Evolutionary conservation across 352 stramenopile genomes (phyloP).

Genomic region (Achlya hypogyna): DNA sequence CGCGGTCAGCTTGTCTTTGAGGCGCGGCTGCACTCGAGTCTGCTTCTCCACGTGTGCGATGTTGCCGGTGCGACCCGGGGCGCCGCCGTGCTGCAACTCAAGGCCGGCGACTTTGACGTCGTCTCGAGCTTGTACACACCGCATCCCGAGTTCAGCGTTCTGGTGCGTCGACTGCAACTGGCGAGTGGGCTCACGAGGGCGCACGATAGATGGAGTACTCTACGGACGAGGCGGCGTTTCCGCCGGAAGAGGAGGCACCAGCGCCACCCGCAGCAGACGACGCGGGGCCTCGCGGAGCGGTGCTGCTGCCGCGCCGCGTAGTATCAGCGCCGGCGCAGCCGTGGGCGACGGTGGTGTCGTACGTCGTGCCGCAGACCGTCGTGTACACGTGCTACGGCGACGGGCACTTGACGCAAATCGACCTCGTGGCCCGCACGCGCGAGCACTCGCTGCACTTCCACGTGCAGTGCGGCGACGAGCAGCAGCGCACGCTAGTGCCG

Average conservation of each 20-base stretch:
- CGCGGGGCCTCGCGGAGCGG: not conserved
- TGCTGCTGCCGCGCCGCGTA: not conserved
- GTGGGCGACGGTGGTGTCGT: not conserved
- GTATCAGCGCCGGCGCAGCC: not conserved
- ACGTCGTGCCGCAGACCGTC: not conserved
- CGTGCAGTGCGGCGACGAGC: conserved; percentile 38
- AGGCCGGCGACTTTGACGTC: conserved; percentile 74
- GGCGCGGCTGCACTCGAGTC: conserved; percentile 51
- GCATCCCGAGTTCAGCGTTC: conserved; percentile 53
- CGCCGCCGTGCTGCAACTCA: conserved; percentile 28
- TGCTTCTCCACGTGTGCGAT: conserved; percentile 31
- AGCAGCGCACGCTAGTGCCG: conserved; percentile 51
- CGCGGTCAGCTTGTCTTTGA: conserved; percentile 79
- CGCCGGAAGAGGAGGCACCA: not conserved
- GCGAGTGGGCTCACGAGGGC: not conserved
- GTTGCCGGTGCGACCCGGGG: not conserved
- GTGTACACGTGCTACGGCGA: conserved; percentile 74
- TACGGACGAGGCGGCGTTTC: not conserved
- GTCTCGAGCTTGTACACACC: conserved; percentile 60
- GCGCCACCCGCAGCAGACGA: not conserved
- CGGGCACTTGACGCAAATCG: conserved; percentile 71
- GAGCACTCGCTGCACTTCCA: conserved; percentile 77
- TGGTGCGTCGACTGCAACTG: conserved; percentile 24
- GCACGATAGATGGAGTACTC: not conserved
- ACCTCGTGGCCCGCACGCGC: conserved; percentile 43